phyloP scores from a whole-genome alignment of 257 asterid species.

The Solanum etuberosum region DNA sequence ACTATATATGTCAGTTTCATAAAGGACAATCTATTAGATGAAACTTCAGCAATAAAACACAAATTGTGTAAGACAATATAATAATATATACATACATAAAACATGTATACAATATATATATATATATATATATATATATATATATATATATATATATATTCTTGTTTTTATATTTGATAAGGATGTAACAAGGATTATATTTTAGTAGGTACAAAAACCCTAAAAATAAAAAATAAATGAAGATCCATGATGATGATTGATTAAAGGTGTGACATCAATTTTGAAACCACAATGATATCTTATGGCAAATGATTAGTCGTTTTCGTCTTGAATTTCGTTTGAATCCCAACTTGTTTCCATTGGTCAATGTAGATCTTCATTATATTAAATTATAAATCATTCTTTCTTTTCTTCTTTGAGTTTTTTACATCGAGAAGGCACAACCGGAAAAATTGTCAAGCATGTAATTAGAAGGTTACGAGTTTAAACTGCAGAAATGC shows the following conservation, averaged over 20 bases:
- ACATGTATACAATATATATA: neutral
- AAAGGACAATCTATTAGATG: neutral
- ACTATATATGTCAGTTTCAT: neutral
- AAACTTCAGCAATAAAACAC: neutral
- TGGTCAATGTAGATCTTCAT: constrained; percentile 16
- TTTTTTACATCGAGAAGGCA: neutral
- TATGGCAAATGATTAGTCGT: constrained; percentile 16
- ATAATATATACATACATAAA: neutral
- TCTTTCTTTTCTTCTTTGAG: neutral
- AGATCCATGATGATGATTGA: neutral
- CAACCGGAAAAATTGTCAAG: rapidly evolving
- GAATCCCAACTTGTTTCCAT: constrained; percentile 13
- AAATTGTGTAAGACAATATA: neutral
- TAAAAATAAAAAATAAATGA: neutral
- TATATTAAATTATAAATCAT: neutral
- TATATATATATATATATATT: neutral
- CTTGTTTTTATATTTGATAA: neutral
- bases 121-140: neutral
- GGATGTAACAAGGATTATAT: neutral
- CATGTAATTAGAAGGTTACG: neutral
- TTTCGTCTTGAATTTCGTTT: constrained; percentile 24
- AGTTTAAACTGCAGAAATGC: neutral
- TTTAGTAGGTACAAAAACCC: neutral
- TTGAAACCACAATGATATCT: constrained; percentile 12
- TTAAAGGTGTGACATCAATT: constrained; percentile 5